Conservation (phyloP, 1,284 basidiomycete genomes). For the Omphalotus olearius region DNA sequence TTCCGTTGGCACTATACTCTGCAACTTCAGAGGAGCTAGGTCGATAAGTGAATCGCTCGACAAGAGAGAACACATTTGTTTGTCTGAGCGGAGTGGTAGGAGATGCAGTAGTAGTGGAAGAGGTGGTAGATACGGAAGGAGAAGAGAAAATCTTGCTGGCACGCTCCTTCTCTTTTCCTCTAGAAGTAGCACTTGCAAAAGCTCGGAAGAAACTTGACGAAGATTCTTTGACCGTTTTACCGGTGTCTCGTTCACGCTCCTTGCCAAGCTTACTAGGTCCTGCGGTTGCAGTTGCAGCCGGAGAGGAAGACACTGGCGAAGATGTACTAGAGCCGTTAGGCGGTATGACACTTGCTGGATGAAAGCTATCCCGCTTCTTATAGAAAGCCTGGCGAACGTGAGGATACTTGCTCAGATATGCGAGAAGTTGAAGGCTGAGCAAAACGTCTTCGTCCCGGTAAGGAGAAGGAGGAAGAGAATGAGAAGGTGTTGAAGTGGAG, state of each 20-base stretch:
- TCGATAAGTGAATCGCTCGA: constrained; percentile 94
- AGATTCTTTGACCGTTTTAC: neutral
- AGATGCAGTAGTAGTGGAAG: constrained; percentile 11
- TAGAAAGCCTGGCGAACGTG: constrained; percentile 98
- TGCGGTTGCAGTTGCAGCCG: neutral
- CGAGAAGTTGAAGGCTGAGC: constrained; percentile 86
- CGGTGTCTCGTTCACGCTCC: constrained; percentile 5
- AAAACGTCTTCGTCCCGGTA: constrained; percentile 96
- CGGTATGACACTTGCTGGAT: constrained; percentile 58
- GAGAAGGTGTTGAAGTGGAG: constrained; percentile 20
- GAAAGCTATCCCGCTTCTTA: constrained; percentile 71
- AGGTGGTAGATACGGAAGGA: constrained; percentile 18
- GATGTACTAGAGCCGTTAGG: neutral
- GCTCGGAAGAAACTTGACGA: constrained; percentile 32
- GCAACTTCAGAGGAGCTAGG: constrained; percentile 58
- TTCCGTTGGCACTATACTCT: constrained; percentile 25
- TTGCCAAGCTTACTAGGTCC: constrained; percentile 3
- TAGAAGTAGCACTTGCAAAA: constrained; percentile 27
- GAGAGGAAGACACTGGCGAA: neutral
- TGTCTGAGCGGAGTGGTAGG: constrained; percentile 31
- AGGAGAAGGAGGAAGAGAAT: constrained; percentile 42
- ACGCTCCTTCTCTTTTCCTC: constrained; percentile 39
- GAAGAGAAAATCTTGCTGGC: constrained; percentile 13
- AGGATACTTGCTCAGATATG: constrained; percentile 97
- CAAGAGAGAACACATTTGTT: constrained; percentile 93